Base-by-base conservation (phyloP, 1,284 basidiomycete genomes). In the Stereum hirsutum region DNA sequence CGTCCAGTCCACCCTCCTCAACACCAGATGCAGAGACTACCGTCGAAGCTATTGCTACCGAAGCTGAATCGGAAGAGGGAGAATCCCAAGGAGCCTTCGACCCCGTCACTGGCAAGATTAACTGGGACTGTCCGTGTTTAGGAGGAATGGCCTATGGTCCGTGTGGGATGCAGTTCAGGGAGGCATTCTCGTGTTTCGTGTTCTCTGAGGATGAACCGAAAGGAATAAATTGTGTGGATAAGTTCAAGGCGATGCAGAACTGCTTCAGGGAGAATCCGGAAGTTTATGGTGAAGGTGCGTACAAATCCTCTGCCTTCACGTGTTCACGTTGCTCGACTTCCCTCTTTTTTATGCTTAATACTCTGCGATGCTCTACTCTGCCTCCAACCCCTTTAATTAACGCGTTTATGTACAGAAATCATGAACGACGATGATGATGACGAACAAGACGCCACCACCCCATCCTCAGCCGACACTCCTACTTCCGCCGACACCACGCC, bases 111-210 rank as follows among this genome's bases (percentile, higher is more conserved):
- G 95, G 95, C 40, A 91, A 96, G 71, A 95, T 97, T 58, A 97
- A 97, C 68, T 97, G 93, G 92, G 92, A 95, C 61, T 97, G 92
- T 60, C 90, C 92, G 2, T 99, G 95, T 62, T 79, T 99, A 10
- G 95, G 95, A 21, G 96, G 95, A 44, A 98, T 99, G 96, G 94
- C 96, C 2, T 75, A 97, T 57, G 96, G 96, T 5, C 92, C 94
- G 2, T 99, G 95, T 58, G 95, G 95, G 10, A 74, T 79, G 50
- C 76, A 98, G 56, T 99, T 99, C 72, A 85, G 89, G 54, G 87
- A 85, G 49, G 95, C 96, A 0, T 99, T 99, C 69, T 91, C 90
- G 32, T 99, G 95, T 68, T 99, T 99, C 55, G 81, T 99, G 4
- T 88, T 80, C 63, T 94, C 89, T 7, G 92, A 97, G 59, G 77